Percentiles rank a stretch among this genome's conserved stretches.
Evolutionary conservation across 2,329 filamentous ascomycete species (phyloP).

Genomic region (Aspergillus sp.): DNA sequence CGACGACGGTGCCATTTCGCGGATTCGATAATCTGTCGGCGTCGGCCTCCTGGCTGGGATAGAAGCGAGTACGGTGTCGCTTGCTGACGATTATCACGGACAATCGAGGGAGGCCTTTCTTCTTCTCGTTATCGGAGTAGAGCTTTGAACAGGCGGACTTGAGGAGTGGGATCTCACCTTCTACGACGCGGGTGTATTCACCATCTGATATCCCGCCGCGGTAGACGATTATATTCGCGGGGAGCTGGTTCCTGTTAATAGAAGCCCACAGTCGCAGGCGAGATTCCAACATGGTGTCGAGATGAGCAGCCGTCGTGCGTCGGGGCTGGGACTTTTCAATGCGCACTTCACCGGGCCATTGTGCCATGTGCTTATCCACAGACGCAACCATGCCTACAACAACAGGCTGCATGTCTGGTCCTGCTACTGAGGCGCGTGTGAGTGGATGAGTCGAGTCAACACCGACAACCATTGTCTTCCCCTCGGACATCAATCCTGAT

Average conservation of each 20-base stretch:
- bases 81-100: slow-evolving; percentile 81
- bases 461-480: slow-evolving; percentile 80
- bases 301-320: slow-evolving; percentile 68
- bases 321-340: slow-evolving; percentile 61
- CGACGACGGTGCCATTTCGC: slow-evolving; percentile 77
- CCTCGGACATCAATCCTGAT: slow-evolving; percentile 60
- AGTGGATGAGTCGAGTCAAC: slow-evolving; percentile 90
- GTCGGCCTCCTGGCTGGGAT: slow-evolving; percentile 58
- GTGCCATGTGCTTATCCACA: slow-evolving; percentile 65
- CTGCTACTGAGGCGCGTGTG: slow-evolving; percentile 52
- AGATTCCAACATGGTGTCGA: slow-evolving; percentile 63
- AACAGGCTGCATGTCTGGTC: slow-evolving; percentile 58
- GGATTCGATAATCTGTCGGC: slow-evolving; percentile 63
- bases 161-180: slow-evolving; percentile 59
- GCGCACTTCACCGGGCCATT: slow-evolving; percentile 74
- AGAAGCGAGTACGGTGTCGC: slow-evolving; percentile 86
- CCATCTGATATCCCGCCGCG: slow-evolving; percentile 88
- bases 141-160: slow-evolving; percentile 60
- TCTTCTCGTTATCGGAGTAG: slow-evolving; percentile 55
- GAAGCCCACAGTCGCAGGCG: slow-evolving; percentile 66
- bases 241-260: slow-evolving; percentile 55
- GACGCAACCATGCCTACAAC: slow-evolving; percentile 80
- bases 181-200: slow-evolving; percentile 70
- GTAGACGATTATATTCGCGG: slow-evolving; percentile 77
- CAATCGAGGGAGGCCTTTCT: slow-evolving; percentile 58